Percentiles rank a stretch among this genome's conserved stretches.
These are phyloP conservation scores for Entelexis sorbosivorans DNA, from an alignment of 1,139 yeast species.

Conservation along the genomic window DNA sequence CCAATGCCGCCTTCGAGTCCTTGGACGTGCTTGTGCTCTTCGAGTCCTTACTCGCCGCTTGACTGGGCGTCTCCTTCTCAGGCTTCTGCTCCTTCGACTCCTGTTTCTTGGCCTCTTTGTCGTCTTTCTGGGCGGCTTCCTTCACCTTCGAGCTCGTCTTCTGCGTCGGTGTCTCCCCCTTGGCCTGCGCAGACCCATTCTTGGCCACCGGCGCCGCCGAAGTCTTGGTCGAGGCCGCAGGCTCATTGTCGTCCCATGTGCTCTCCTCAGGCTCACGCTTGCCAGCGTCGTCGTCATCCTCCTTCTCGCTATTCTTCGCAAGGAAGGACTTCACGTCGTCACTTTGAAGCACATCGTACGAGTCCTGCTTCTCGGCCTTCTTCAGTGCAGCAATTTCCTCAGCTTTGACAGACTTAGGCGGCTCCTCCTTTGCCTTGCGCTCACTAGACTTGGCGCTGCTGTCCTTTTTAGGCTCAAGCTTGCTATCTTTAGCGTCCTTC, in stretches of 20 bases:
- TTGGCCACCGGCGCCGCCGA: background rate
- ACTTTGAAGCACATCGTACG: constrained; percentile 41
- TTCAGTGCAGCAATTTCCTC: constrained; percentile 23
- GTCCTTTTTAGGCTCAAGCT: constrained; percentile 2
- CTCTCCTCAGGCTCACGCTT: constrained; percentile 6
- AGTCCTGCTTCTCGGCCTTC: constrained; percentile 29
- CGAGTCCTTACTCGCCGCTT: background rate
- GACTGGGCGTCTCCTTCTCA: background rate
- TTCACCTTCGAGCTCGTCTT: too few species aligned
- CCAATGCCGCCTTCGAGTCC: background rate
- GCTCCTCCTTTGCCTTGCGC: constrained; percentile 12
- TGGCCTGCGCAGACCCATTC: background rate
- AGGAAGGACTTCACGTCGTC: constrained; percentile 42
- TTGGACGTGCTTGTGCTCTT: background rate
- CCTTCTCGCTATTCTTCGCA: constrained; percentile 35
- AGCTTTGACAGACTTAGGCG: constrained; percentile 16
- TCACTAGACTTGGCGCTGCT: background rate
- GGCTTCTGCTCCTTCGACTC: background rate
- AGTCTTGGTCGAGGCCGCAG: background rate
- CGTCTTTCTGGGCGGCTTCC: background rate
- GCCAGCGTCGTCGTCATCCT: constrained; percentile 34
- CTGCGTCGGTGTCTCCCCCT: too few species aligned
- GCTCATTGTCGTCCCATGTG: background rate
- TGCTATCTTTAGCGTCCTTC: constrained; percentile 15
- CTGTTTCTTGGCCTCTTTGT: background rate